Evolutionary conservation across 768 basidiomycete genomes (phyloP), one percentile per base, ranked within the genome.

Genomic region (Rhizopogon rudus): DNA sequence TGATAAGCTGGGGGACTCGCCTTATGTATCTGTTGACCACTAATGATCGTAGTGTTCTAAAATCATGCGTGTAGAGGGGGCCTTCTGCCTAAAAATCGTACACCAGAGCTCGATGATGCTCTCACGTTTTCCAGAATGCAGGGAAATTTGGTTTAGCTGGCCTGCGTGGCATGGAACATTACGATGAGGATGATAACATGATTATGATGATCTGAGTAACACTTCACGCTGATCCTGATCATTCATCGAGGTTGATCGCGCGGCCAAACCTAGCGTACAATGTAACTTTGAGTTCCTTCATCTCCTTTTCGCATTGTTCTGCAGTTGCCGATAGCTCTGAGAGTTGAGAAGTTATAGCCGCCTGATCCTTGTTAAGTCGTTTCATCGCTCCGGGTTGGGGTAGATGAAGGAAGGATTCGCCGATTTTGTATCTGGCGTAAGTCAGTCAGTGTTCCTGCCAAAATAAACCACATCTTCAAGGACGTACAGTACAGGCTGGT

Each of bases 211-310:
- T 25, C 17, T 20, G 45, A 20, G 20, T 16, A 14, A 35, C 7
- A 48, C 31, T 37, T 37, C 29, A 49, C 14, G 14, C 14, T 16
- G 33, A 22, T 49, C 20, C 20, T 16, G 20, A 22, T 49, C 20
- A 88, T 65, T 90, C 91, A 67, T 96, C 93, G 44, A 97, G 81
- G 69, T 97, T 97, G 71, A 96, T 96, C 40, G 93, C 88, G 41
- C 80, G 83, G 17, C 94, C 94, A 67, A 98, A 98, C 71, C 94
- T 95, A 28, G 90, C 91, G 65, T 97, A 97, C 53, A 94, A 66
- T 0, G 76, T 66, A 41, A 88, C 79, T 67, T 94, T 94, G 43
- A 93, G 81, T 51, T 81, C 81, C 65, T 88, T 87, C 91, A 93
- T 92, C 62, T 83, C 75, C 33, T 70, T 76, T 61, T 91, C 86